Percentiles rank a stretch among this genome's conserved stretches.
Conservation (phyloP, 164 flowering plant species). For the Vitis labrusca region DNA sequence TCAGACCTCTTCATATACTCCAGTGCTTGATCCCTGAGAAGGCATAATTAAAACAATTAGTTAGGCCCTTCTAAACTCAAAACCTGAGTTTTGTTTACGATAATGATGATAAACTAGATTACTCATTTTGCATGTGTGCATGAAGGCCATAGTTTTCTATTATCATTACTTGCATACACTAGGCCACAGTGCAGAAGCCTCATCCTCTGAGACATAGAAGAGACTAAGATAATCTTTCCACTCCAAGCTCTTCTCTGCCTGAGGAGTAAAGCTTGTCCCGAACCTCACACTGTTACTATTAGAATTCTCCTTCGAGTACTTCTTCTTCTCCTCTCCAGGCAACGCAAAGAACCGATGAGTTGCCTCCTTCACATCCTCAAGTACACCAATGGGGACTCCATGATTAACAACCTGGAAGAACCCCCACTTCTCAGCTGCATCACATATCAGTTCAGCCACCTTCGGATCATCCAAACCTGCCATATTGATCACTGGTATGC, state of each 20-base stretch:
- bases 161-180: constrained; percentile 32
- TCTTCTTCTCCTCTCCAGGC: constrained; percentile 34
- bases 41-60: no score
- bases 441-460: constrained; percentile 23
- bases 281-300: constrained; percentile 21
- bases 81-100: no score
- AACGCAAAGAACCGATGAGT: constrained; percentile 25
- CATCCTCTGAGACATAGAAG: constrained; percentile 32
- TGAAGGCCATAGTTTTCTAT: no score
- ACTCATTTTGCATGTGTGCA: no score
- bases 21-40: constrained; percentile 33
- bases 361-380: constrained; percentile 27
- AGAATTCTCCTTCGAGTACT: constrained; percentile 25
- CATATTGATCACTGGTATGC: constrained; percentile 36
- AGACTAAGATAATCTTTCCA: constrained; percentile 46
- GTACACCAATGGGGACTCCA: constrained; percentile 25
- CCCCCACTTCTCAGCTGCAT: constrained; percentile 35
- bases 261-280: constrained; percentile 34
- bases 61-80: no score
- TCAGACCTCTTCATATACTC: constrained; percentile 43
- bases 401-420: constrained; percentile 39
- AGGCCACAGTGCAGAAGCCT: constrained; percentile 43
- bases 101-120: no score
- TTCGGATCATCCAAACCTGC: constrained; percentile 21
- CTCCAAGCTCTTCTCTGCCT: constrained; percentile 33